A percentile compares a stretch with the other conserved stretches of the same genome.
These are phyloP conservation scores for Barnettozyma siamensis DNA, from an alignment of 805 yeast species.

Conservation along the genomic window DNA sequence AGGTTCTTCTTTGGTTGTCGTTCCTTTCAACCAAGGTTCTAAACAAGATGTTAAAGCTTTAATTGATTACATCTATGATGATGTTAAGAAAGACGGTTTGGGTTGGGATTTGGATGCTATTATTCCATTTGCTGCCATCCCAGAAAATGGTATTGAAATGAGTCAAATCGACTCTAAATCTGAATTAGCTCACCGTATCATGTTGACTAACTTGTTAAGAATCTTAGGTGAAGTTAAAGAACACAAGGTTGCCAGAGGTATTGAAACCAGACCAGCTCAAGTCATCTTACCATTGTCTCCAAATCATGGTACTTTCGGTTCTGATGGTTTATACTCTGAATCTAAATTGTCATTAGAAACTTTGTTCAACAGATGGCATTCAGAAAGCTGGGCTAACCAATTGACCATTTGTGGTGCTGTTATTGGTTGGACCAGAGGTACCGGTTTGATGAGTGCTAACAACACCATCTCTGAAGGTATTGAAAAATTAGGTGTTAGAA, in stretches of 20 bases:
- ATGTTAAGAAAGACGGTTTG: conserved; percentile 78
- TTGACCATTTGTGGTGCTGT: conserved; percentile 97
- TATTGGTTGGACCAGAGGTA: conserved; percentile 99
- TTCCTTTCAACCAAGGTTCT: conserved; percentile 98
- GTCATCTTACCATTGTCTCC: conserved; percentile 95
- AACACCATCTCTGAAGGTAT: conserved; percentile 97
- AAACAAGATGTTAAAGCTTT: conserved; percentile 87
- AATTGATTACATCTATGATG: conserved; percentile 78
- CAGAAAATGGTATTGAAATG: conserved; percentile 96
- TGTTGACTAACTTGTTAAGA: conserved; percentile 93
- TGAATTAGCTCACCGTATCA: conserved; percentile 96
- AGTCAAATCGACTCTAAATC: conserved; percentile 91
- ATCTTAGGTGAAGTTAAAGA: conserved; percentile 85
- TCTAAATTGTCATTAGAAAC: conserved; percentile 94
- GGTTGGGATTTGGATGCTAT: conserved; percentile 97
- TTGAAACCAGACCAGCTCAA: conserved; percentile 97
- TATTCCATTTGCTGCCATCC: conserved; percentile 98
- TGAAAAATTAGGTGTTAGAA: conserved; percentile 92
- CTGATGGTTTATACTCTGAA: conserved; percentile 97
- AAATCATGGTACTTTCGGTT: conserved; percentile 98
- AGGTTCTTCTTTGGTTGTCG: conserved; percentile 89
- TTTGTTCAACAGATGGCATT: conserved; percentile 96
- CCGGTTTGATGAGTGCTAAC: conserved; percentile 97
- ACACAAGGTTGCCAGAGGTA: conserved; percentile 68
- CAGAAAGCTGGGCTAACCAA: conserved; percentile 94